Base-by-base conservation (phyloP, 2,329 filamentous ascomycete species). In the Sarocladium brachiariae region DNA sequence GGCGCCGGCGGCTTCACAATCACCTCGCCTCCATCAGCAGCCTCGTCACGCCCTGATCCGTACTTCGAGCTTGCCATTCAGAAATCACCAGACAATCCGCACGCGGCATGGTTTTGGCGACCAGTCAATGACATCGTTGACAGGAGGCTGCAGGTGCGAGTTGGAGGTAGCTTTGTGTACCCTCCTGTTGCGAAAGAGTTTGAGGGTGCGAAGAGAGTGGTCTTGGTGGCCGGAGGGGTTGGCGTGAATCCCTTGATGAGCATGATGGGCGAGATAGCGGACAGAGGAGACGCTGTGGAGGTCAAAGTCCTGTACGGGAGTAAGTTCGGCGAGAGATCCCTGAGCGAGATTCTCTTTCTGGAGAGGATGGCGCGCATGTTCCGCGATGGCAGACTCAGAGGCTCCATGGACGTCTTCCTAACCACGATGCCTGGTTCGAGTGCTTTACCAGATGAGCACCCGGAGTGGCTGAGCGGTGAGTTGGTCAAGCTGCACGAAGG, bases 1-100 rank as follows among this genome's bases (percentile, higher is more conserved):
- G 82, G 85, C 63, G 83, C 88, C 3, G 90, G 90, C 30, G 90
- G 90, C 52, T 96, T 95, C 72, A 95, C 89, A 37, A 86, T 95
- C 56, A 92, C 89, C 6, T 93, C 87, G 1, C 71, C 85, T 0
- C 89, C 89, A 0, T 76, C 75, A 37, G 69, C 74, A 41, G 72
- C 75, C 50, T 76, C 80, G 2, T 54, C 65, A 19, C 53, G 51
- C 8, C 27, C 49, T 6, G 24, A 48, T 9, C 65, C 69, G 0
- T 87, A 84, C 64, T 68, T 95, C 43, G 89, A 95, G 64, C 77
- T 95, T 5, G 89, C 89, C 0, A 77, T 95, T 19, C 87, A 93
- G 60, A 71, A 76, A 25, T 86, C 86, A 1, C 80, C 83, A 0
- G 68, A 71, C 1, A 95, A 90, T 58, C 84, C 86, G 0, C 75